These are phyloP conservation scores for Cornus controversa DNA, from an alignment of 148 eudicot species.

Conservation along the genomic window DNA sequence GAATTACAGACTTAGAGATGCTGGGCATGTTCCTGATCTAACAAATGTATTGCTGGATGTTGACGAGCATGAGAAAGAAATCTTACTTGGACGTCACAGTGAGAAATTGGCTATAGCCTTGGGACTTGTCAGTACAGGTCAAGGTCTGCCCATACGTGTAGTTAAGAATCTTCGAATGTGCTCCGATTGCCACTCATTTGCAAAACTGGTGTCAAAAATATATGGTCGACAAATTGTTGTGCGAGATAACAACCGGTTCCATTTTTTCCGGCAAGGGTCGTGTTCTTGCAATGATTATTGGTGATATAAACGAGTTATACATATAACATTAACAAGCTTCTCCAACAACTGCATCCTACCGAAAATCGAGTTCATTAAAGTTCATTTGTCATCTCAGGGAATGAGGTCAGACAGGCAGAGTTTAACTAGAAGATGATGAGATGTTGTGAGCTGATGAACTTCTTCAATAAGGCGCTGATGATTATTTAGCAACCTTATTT, in stretches of 20 bases:
- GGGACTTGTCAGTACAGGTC: slow-evolving; percentile 28
- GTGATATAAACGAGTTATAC: not conserved
- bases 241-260: slow-evolving; percentile 32
- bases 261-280: slow-evolving; percentile 29
- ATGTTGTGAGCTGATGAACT: too few relatives aligned
- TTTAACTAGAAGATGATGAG: too few relatives aligned
- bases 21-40: slow-evolving; percentile 31
- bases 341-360: not conserved
- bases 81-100: slow-evolving; percentile 33
- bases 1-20: slow-evolving; percentile 18
- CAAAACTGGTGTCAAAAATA: slow-evolving; percentile 31
- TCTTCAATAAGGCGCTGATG: too few relatives aligned
- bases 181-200: slow-evolving; percentile 36
- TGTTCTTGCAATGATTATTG: slow-evolving; percentile 44
- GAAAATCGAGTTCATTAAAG: not conserved
- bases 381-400: too few relatives aligned
- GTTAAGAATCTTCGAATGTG: slow-evolving; percentile 45
- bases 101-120: slow-evolving; percentile 37
- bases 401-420: too few relatives aligned
- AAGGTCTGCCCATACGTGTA: slow-evolving; percentile 26
- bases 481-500: too few relatives aligned
- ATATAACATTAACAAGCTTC: too few relatives aligned
- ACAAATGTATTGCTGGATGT: slow-evolving; percentile 33
- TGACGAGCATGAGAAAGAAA: slow-evolving; percentile 31
- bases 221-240: slow-evolving; percentile 33